Percentiles rank a stretch among this genome's conserved stretches.
These are phyloP conservation scores for Trichoderma sp. DNA, from an alignment of 2,329 filamentous ascomycete species.

Conservation along the genomic window DNA sequence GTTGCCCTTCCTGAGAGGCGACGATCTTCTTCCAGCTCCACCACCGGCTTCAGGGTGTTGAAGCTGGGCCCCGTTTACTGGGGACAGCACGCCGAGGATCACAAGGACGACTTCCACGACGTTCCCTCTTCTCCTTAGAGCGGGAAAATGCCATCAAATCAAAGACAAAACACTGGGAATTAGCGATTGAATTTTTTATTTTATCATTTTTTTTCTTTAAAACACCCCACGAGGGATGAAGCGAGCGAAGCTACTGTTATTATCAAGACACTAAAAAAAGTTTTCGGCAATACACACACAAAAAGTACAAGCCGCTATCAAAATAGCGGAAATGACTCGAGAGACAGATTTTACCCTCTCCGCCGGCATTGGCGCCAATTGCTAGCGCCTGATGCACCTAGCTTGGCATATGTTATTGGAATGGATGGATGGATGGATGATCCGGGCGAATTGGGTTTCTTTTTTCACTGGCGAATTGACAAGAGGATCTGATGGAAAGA, in stretches of 20 bases:
- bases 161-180: neutral
- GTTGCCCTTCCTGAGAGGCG: constrained; percentile 32
- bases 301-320: neutral
- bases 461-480: constrained; percentile 4
- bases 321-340: neutral
- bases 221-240: neutral
- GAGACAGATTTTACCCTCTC: neutral
- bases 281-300: neutral
- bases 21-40: constrained; percentile 54
- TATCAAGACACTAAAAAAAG: neutral
- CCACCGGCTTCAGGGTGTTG: constrained; percentile 49
- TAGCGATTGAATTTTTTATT: neutral
- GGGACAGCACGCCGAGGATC: constrained; percentile 56
- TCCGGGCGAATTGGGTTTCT: constrained; percentile 1
- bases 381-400: neutral
- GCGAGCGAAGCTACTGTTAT: constrained; percentile 11
- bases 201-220: neutral
- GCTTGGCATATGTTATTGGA: constrained; percentile 18
- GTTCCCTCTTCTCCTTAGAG: constrained; percentile 11
- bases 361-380: constrained; percentile 1
- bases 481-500: neutral
- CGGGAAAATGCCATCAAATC: neutral
- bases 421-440: constrained; percentile 2
- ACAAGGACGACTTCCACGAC: constrained; percentile 56
- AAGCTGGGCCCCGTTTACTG: constrained; percentile 65